These are phyloP conservation scores for Fusarium caatingaense DNA, from an alignment of 2,329 filamentous ascomycete genomes.

Conservation along the genomic window DNA sequence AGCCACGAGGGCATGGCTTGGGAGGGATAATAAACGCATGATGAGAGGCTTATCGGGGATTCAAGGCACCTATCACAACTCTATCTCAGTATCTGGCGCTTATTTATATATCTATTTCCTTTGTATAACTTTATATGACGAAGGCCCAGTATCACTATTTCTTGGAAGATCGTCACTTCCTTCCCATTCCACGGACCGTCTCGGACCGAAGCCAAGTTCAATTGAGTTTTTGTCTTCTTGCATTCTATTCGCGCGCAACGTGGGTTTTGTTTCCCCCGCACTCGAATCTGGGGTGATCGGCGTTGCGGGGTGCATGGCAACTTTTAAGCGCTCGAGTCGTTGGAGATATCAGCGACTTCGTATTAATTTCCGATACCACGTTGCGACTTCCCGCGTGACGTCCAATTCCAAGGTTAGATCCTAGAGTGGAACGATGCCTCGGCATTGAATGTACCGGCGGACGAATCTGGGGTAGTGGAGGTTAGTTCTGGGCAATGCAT, in stretches of 20 bases:
- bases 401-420: neutral
- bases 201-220: constrained; percentile 1
- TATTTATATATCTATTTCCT: neutral
- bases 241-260: constrained; percentile 28
- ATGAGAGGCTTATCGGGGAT: neutral
- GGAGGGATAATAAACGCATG: constrained; percentile 11
- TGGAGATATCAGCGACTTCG: neutral
- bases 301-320: constrained; percentile 9
- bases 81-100: neutral
- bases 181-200: constrained; percentile 1
- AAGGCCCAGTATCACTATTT: neutral
- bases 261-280: constrained; percentile 1
- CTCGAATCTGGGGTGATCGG: constrained; percentile 18
- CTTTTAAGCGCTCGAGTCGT: constrained; percentile 27
- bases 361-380: constrained; percentile 1
- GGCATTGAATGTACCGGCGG: neutral
- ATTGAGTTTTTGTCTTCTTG: neutral
- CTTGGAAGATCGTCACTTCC: neutral
- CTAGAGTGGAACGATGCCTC: neutral
- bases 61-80: accelerated
- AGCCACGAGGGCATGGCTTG: neutral
- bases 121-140: neutral
- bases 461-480: neutral
- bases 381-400: neutral
- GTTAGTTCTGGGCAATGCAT: neutral